Percentiles rank a stretch among this genome's conserved stretches.
Conservation (phyloP, 768 basidiomycete species). For the Lactifluus subvellereus region DNA sequence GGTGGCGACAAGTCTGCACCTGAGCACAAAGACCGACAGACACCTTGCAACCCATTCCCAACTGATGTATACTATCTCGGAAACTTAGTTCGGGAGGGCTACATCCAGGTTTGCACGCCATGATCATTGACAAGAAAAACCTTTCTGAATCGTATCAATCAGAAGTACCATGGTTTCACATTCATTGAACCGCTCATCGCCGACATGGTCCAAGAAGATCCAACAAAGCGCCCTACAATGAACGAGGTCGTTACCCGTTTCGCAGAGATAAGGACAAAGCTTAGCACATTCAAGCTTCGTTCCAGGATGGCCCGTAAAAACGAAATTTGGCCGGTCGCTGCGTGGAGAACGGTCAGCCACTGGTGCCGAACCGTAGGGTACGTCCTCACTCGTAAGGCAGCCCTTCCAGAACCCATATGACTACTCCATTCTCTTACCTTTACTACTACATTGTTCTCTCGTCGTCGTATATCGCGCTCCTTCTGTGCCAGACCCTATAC, state of each 20-base stretch:
- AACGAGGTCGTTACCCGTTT: constrained; percentile 4
- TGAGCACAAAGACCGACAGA: constrained; percentile 18
- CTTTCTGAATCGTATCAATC: neutral
- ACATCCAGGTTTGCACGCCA: constrained; percentile 12
- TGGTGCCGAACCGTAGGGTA: constrained; percentile 10
- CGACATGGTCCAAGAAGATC: constrained; percentile 36
- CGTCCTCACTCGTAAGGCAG: constrained; percentile 1
- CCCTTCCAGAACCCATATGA: constrained; percentile 17
- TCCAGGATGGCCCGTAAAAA: constrained; percentile 7
- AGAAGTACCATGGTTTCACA: constrained; percentile 15
- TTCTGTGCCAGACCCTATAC: neutral
- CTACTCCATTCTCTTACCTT: neutral
- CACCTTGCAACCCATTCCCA: constrained; percentile 25
- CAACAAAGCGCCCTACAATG: constrained; percentile 31
- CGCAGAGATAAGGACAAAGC: neutral
- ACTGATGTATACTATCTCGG: constrained; percentile 29
- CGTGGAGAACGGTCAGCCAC: neutral
- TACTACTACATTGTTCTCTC: neutral
- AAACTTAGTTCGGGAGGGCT: constrained; percentile 23
- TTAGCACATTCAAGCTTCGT: constrained; percentile 18
- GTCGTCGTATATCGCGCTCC: neutral
- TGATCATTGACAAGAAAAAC: neutral
- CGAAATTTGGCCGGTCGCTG: constrained; percentile 10
- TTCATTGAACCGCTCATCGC: constrained; percentile 18
- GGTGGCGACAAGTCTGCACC: constrained; percentile 29